Evolutionary conservation across 164 flowering plant genomes (phyloP).

Genomic region (Tinospora cordifolia): DNA sequence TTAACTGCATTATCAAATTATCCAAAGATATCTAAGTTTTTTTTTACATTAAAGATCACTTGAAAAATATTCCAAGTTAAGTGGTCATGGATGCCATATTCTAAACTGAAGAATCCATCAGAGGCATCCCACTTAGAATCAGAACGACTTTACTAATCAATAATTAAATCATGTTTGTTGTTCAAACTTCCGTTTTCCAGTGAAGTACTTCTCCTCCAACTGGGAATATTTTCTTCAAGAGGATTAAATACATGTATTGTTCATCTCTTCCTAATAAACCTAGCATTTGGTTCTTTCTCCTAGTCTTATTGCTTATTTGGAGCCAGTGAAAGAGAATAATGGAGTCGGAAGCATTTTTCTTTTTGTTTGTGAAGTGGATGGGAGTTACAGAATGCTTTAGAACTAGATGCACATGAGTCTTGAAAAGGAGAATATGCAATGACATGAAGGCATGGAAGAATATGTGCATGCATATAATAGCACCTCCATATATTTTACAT

Average conservation of each 20-base stretch:
- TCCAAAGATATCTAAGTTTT: background rate
- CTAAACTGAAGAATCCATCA: background rate
- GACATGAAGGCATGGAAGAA: background rate
- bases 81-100: background rate
- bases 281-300: background rate
- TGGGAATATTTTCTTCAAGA: background rate
- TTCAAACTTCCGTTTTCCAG: slow-evolving; percentile 1
- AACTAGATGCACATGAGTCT: background rate
- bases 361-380: slow-evolving; percentile 1
- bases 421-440: background rate
- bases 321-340: slow-evolving; percentile 1
- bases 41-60: background rate
- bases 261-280: background rate
- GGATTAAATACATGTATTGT: background rate
- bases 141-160: background rate
- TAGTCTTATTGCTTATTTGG: background rate
- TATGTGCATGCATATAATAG: too few species aligned
- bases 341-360: background rate
- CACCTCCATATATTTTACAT: background rate
- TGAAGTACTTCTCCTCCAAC: background rate
- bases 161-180: background rate
- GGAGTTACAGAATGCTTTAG: background rate
- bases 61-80: slow-evolving; percentile 1
- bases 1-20: background rate
- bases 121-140: background rate